Percentiles rank a stretch among this genome's conserved stretches.
Evolutionary conservation across 306 rosid species (phyloP).

Genomic region (Rosa rugosa): DNA sequence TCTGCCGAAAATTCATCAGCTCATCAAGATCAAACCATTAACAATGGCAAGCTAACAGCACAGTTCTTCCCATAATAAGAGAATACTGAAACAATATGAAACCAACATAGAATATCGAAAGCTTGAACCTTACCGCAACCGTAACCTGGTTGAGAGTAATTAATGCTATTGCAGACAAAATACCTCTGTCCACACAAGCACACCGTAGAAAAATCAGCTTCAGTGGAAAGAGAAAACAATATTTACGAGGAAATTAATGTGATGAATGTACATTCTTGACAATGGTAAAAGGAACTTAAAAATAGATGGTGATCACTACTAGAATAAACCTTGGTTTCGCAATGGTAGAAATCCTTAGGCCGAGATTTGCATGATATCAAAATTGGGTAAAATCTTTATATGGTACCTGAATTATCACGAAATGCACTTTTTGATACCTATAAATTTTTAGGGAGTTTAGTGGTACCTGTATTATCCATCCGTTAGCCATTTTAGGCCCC

Average conservation of each 20-base stretch:
- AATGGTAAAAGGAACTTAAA: neutral
- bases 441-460: too few species aligned
- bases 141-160: constrained; percentile 28
- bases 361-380: neutral
- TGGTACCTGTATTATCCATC: too few species aligned
- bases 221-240: constrained; percentile 5
- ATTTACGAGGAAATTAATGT: neutral
- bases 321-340: neutral
- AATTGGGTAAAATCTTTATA: too few species aligned
- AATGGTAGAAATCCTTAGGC: neutral
- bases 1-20: constrained; percentile 43
- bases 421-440: too few species aligned
- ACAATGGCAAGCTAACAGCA: neutral
- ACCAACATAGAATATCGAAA: constrained; percentile 17
- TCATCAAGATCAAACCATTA: constrained; percentile 24
- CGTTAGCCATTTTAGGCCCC: too few species aligned
- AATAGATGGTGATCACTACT: neutral
- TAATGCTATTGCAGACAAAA: constrained; percentile 72
- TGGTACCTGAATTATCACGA: too few species aligned
- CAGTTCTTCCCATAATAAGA: neutral
- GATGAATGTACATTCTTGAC: neutral
- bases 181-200: constrained; percentile 66
- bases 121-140: constrained; percentile 59
- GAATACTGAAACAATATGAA: neutral
- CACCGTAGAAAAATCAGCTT: constrained; percentile 35